Conservation (phyloP, 257 asterid genomes). For the Linaria vulgaris region DNA sequence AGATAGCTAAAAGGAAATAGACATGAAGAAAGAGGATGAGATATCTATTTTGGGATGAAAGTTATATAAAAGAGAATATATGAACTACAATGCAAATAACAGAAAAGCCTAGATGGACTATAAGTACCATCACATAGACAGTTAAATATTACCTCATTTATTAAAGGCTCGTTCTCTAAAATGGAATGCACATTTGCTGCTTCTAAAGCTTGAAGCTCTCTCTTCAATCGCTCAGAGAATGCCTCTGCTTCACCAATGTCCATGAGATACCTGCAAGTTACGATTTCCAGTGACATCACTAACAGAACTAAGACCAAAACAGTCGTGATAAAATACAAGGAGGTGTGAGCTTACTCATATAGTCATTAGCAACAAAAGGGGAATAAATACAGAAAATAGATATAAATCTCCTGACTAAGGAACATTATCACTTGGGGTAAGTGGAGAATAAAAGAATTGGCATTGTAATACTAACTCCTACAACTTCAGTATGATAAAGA, state of each 20-base stretch:
- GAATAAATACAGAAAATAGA: slow-evolving; percentile 7
- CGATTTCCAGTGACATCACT: slow-evolving; percentile 21
- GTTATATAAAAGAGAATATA: slow-evolving; percentile 6
- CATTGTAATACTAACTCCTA: neutral
- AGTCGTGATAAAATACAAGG: slow-evolving; percentile 5
- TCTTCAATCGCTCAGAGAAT: slow-evolving; percentile 91
- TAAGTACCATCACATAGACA: slow-evolving; percentile 24
- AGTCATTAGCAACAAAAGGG: slow-evolving; percentile 13
- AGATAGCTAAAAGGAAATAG: slow-evolving; percentile 3
- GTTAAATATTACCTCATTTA: slow-evolving; percentile 56
- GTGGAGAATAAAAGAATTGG: neutral
- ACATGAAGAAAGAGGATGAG: neutral
- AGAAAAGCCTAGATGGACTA: slow-evolving; percentile 22
- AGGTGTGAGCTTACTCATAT: slow-evolving; percentile 14
- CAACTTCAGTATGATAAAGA: slow-evolving; percentile 1
- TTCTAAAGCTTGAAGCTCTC: slow-evolving; percentile 98
- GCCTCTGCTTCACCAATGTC: slow-evolving; percentile 99
- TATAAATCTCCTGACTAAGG: neutral
- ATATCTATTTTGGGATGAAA: slow-evolving; percentile 9
- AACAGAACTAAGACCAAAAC: slow-evolving; percentile 17
- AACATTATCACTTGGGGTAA: slow-evolving; percentile 15
- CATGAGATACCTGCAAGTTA: slow-evolving; percentile 84
- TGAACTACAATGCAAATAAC: neutral
- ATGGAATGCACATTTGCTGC: slow-evolving; percentile 99
- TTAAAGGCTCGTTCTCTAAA: slow-evolving; percentile 86